Evolutionary conservation across 2,329 filamentous ascomycete genomes (phyloP), one percentile per base, ranked within the genome.

Genomic region (Leptographium wingfieldii): DNA sequence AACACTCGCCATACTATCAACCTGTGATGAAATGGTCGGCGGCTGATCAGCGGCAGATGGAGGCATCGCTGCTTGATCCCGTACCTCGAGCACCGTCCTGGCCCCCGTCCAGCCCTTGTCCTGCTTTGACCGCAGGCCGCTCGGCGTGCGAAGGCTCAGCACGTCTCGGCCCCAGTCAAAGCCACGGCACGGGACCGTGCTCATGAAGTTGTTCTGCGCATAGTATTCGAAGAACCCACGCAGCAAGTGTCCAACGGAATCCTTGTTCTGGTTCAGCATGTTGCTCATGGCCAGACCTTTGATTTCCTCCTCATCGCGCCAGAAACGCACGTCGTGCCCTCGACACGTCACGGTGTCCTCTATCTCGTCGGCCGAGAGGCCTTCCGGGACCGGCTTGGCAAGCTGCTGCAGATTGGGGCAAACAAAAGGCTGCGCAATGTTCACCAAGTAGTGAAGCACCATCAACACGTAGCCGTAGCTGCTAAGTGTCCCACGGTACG

Each of bases 401-500:
- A 79, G 75, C 59, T 78, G 73, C 68, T 95, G 90, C 2, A 96
- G 78, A 67, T 96, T 96, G 0, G 88, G 90, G 61, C 90, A 84
- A 22, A 96, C 87, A 59, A 90, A 90, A 0, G 92, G 91, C 55
- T 83, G 77, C 1, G 82, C 87, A 58, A 96, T 72, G 66, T 96
- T 95, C 68, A 94, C 84, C 33, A 96, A 80, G 68, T 92, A 96
- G 72, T 96, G 92, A 19, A 96, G 76, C 5, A 95, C 85, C 91
- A 96, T 95, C 48, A 96, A 75, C 5, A 94, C 90, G 71, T 92
- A 96, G 56, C 92, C 91, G 67, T 96, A 96, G 65, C 88, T 92
- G 58, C 88, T 92, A 22, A 96, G 76, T 0, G 90, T 95, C 51
- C 92, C 91, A 46, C 86, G 85, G 69, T 95, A 95, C 2, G 89